Percentiles rank a stretch among this genome's conserved stretches.
These are phyloP conservation scores for Tetrahymena elliotti DNA, from an alignment of 73 alveolate genomes.

Conservation along the genomic window DNA sequence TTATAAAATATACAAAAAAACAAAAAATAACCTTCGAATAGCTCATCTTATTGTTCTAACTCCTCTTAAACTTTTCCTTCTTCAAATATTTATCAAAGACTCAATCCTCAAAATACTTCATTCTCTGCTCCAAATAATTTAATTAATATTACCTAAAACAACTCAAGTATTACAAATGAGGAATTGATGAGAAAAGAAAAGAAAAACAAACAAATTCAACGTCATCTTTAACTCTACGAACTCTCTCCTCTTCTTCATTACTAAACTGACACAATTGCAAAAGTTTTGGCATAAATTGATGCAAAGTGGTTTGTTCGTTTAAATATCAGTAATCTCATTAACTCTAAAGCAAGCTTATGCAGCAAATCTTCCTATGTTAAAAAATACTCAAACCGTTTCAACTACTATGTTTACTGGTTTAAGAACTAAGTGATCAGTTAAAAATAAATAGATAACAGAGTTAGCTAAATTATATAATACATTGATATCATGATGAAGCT, in stretches of 20 bases:
- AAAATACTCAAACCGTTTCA: not conserved
- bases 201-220: not conserved
- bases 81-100: not conserved
- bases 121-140: not conserved
- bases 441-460: not conserved
- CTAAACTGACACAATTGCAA: not conserved
- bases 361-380: not conserved
- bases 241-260: not conserved
- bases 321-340: not conserved
- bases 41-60: not conserved
- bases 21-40: not conserved
- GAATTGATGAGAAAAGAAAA: not conserved
- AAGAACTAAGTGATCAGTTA: not conserved
- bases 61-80: not conserved
- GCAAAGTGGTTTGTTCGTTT: not conserved
- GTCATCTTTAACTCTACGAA: not conserved
- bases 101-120: not conserved
- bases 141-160: not conserved
- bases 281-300: not conserved
- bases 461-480: not conserved
- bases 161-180: not conserved
- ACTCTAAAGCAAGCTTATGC: not conserved
- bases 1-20: not conserved
- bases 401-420: not conserved
- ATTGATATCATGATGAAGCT: not conserved